phyloP scores from a whole-genome alignment of 768 basidiomycete species.

The Termitomyces sp. region DNA sequence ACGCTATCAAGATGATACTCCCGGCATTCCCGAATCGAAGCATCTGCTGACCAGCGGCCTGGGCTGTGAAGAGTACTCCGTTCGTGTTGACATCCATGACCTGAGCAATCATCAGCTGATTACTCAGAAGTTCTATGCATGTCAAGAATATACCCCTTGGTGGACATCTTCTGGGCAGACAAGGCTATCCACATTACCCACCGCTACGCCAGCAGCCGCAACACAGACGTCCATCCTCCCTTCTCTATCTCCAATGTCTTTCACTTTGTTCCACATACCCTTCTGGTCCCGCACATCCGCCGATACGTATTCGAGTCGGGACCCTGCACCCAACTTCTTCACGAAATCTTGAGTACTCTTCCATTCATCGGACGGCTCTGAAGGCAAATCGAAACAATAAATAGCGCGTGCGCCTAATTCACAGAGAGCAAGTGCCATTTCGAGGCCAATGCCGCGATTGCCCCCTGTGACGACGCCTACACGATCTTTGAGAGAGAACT shows the following conservation, averaged over 20 bases:
- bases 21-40: slow-evolving; percentile 31
- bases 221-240: slow-evolving; percentile 29
- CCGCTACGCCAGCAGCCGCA: slow-evolving; percentile 65
- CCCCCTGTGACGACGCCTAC: neutral
- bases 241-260: slow-evolving; percentile 62
- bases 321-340: slow-evolving; percentile 35
- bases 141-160: neutral
- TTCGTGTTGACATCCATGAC: slow-evolving; percentile 66
- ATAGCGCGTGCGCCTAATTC: slow-evolving; percentile 68
- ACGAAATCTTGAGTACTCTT: slow-evolving; percentile 48
- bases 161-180: neutral
- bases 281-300: slow-evolving; percentile 65
- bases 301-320: slow-evolving; percentile 54
- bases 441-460: neutral
- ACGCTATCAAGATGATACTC: slow-evolving; percentile 62
- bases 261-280: slow-evolving; percentile 49
- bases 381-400: slow-evolving; percentile 66
- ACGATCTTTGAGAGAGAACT: neutral
- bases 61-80: slow-evolving; percentile 56
- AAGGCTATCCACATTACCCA: neutral
- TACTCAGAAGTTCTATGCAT: neutral
- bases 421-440: slow-evolving; percentile 38
- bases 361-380: slow-evolving; percentile 55
- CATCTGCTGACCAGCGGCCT: neutral
- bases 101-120: slow-evolving; percentile 25